Percentiles rank a stretch among this genome's conserved stretches.
phyloP scores from a whole-genome alignment of 139 green algal species.

The Cymbomonas tetramitiformis region DNA sequence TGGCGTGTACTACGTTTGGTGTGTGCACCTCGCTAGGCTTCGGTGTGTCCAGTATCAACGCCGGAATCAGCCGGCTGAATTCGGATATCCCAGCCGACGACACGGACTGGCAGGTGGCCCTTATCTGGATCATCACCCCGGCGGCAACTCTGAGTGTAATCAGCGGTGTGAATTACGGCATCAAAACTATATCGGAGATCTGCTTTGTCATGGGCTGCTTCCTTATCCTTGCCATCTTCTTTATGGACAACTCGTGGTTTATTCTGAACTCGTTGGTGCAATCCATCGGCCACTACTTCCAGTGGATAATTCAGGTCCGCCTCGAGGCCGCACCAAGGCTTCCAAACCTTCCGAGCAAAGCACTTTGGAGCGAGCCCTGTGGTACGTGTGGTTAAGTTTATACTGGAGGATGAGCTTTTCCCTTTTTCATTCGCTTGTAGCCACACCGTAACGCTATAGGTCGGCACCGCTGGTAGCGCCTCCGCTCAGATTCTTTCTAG shows the following conservation, averaged over 20 bases:
- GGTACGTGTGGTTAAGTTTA: too few species aligned
- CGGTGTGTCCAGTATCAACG: conserved; percentile 14
- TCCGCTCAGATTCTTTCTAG: too few species aligned
- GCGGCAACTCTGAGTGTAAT: conserved; percentile 18
- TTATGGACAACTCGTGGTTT: conserved; percentile 17
- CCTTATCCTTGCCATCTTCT: conserved; percentile 6
- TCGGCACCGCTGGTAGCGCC: too few species aligned
- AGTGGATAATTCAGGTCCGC: conserved; percentile 5
- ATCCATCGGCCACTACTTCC: conserved; percentile 15
- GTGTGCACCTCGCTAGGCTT: conserved; percentile 29
- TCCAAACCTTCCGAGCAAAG: too few species aligned
- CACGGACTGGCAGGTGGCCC: conserved; percentile 3
- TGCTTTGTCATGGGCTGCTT: conserved; percentile 13
- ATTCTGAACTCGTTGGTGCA: conserved; percentile 21
- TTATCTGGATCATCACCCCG: conserved; percentile 26
- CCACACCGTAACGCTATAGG: too few species aligned
- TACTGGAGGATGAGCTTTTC: too few species aligned
- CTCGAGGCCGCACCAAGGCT: too few species aligned
- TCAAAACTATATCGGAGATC: conserved; percentile 18
- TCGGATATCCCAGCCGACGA: background rate
- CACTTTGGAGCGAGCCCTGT: too few species aligned
- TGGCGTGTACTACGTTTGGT: conserved; percentile 21
- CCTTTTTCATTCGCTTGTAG: too few species aligned
- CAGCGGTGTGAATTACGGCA: conserved; percentile 17
- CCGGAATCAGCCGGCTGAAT: conserved; percentile 11